A percentile compares a stretch with the other conserved stretches of the same genome.
These are phyloP conservation scores for Xylaria sp. DNA, from an alignment of 2,329 filamentous ascomycete genomes.

Conservation along the genomic window DNA sequence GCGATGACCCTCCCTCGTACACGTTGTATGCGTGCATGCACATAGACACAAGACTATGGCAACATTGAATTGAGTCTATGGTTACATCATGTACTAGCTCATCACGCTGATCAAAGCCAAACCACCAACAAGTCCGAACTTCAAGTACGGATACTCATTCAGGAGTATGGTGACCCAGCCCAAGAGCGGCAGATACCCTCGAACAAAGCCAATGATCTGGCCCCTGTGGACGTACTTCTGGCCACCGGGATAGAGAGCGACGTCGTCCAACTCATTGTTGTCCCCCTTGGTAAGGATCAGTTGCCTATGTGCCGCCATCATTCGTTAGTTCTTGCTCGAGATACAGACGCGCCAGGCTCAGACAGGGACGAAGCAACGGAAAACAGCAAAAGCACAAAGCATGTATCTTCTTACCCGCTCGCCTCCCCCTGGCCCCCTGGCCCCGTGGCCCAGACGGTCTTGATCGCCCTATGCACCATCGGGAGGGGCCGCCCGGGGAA, in stretches of 20 bases:
- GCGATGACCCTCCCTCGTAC: too few species aligned
- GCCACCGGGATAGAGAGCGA: conserved; percentile 24
- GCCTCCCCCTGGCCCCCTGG: background rate
- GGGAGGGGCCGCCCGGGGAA: conserved; percentile 25
- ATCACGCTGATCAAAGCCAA: background rate
- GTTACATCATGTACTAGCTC: background rate
- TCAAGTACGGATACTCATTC: conserved; percentile 9
- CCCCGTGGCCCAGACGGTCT: conserved; percentile 11
- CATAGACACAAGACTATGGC: too few species aligned
- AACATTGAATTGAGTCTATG: background rate
- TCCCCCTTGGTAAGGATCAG: conserved; percentile 30
- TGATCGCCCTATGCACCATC: conserved; percentile 32
- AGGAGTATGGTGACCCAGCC: conserved; percentile 18
- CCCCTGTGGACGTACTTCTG: conserved; percentile 18
- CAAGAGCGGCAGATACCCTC: conserved; percentile 26
- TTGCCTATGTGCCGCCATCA: conserved; percentile 15
- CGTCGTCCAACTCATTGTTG: conserved; percentile 28
- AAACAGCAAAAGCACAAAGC: background rate
- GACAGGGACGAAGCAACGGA: background rate
- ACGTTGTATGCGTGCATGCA: too few species aligned
- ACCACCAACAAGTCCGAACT: background rate
- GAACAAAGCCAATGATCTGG: conserved; percentile 28
- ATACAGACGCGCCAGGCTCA: background rate
- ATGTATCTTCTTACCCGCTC: background rate
- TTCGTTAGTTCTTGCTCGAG: background rate